phyloP scores from a whole-genome alignment of 75 land plant genomes.

The Sequoia sempervirens region DNA sequence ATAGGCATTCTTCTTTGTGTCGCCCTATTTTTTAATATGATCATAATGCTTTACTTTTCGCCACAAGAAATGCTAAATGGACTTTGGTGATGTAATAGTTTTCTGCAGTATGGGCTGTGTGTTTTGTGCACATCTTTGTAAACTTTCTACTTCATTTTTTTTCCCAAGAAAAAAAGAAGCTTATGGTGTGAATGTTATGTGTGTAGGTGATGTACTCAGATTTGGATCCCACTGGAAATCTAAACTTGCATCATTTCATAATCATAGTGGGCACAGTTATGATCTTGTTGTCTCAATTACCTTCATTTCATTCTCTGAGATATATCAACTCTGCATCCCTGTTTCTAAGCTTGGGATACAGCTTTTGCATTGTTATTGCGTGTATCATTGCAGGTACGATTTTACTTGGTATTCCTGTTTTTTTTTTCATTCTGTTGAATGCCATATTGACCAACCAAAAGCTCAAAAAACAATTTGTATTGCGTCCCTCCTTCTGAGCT shows the following conservation, averaged over 20 bases:
- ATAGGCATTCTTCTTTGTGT: too few species aligned
- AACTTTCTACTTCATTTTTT: background rate
- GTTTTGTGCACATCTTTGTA: too few species aligned
- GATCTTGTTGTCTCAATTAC: constrained; percentile 74
- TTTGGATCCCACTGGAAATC: constrained; percentile 46
- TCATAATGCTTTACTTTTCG: too few species aligned
- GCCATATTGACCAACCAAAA: background rate
- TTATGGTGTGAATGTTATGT: background rate
- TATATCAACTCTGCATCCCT: constrained; percentile 70
- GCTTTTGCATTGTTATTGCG: constrained; percentile 52
- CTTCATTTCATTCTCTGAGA: constrained; percentile 88
- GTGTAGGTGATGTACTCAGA: constrained; percentile 46
- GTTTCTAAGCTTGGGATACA: constrained; percentile 77
- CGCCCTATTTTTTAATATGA: too few species aligned
- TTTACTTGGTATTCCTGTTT: background rate
- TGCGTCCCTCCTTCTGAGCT: constrained; percentile 61
- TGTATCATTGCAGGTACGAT: constrained; percentile 69
- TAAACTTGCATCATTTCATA: constrained; percentile 76
- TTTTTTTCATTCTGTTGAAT: background rate
- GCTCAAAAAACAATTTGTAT: background rate
- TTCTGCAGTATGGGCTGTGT: too few species aligned
- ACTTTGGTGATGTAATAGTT: too few species aligned
- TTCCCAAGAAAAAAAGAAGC: background rate
- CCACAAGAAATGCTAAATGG: too few species aligned
- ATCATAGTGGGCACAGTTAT: constrained; percentile 57